Conservation (phyloP, 768 basidiomycete genomes). For the Leccinum uliginosum region DNA sequence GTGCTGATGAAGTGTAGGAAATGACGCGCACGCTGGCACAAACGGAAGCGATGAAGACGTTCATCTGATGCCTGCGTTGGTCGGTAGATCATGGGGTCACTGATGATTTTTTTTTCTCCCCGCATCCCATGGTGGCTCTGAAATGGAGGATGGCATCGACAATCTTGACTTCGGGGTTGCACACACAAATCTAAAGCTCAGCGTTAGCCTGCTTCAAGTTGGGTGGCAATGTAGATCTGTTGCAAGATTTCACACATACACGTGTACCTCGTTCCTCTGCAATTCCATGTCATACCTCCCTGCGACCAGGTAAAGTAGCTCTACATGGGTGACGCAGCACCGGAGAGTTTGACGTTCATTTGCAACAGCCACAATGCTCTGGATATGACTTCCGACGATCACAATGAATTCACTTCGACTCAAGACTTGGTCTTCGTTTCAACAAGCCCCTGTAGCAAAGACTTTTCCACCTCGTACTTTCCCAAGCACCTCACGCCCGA, state of each 20-base stretch:
- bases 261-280: neutral
- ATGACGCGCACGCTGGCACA: no score
- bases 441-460: constrained; percentile 40
- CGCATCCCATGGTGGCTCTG: no score
- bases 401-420: constrained; percentile 42
- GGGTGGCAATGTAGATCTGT: neutral
- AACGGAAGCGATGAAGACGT: no score
- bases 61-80: no score
- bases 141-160: no score
- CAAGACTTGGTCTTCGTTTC: constrained; percentile 57
- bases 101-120: no score
- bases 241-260: constrained; percentile 18
- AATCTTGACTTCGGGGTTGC: no score
- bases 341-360: neutral
- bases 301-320: neutral
- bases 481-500: constrained; percentile 47
- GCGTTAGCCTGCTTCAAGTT: no score
- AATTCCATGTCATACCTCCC: neutral
- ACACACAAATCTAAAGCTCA: no score
- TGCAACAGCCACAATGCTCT: constrained; percentile 12
- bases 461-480: constrained; percentile 36
- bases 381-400: constrained; percentile 3
- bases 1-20: no score
- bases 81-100: no score
- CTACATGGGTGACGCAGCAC: neutral